phyloP scores from a whole-genome alignment of 2,329 filamentous ascomycete genomes.

The Xylariaceae sp. region DNA sequence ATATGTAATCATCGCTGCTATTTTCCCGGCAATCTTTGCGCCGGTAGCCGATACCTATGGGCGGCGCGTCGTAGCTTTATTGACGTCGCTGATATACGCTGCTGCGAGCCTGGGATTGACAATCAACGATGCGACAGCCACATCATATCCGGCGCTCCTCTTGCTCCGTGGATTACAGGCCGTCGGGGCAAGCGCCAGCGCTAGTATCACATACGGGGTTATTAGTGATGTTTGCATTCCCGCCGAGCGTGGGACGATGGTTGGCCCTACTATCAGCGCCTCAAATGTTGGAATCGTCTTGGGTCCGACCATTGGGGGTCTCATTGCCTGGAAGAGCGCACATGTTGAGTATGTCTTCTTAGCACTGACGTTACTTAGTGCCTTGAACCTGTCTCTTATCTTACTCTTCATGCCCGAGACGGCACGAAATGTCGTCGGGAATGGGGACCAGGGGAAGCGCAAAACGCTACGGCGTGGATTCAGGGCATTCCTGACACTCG shows the following conservation, averaged over 20 bases:
- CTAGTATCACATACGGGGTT: constrained; percentile 4
- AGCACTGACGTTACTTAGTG: constrained; percentile 1
- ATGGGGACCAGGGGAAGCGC: background rate
- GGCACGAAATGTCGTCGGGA: constrained; percentile 2
- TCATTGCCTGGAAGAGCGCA: constrained; percentile 1
- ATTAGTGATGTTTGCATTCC: constrained; percentile 4
- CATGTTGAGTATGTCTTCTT: constrained; percentile 2
- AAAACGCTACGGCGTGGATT: background rate
- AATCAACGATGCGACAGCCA: background rate
- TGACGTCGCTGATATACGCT: background rate
- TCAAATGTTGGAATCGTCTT: constrained; percentile 2
- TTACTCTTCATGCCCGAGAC: constrained; percentile 6
- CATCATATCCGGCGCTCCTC: constrained; percentile 1
- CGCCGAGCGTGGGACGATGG: constrained; percentile 2
- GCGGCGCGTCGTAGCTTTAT: background rate
- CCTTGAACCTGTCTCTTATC: background rate
- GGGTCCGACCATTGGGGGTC: background rate
- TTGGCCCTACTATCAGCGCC: constrained; percentile 2
- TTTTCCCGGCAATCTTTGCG: constrained; percentile 5
- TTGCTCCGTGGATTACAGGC: constrained; percentile 1
- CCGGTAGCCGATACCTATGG: constrained; percentile 2
- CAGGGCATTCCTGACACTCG: background rate
- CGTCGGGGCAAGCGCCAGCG: constrained; percentile 1
- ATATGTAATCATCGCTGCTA: constrained; percentile 5
- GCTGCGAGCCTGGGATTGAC: constrained; percentile 1